Evolutionary conservation across 306 rosid species (phyloP).

Genomic region (Pyrus bretschneideri): DNA sequence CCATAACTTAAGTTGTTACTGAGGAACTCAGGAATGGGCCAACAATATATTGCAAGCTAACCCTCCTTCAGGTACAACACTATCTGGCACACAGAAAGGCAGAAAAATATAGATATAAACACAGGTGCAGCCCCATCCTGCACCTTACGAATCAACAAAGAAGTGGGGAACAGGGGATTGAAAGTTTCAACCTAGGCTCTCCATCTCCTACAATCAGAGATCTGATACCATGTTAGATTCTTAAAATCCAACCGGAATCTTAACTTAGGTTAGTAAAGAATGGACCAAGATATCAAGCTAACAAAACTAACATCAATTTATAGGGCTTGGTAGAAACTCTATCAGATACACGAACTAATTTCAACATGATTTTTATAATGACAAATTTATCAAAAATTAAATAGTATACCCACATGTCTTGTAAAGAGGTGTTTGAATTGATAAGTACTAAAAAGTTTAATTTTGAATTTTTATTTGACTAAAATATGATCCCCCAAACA

Average conservation of each 20-base stretch:
- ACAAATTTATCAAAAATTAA: neutral
- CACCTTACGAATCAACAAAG: neutral
- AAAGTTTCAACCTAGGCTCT: neutral
- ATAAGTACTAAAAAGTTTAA: neutral
- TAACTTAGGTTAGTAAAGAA: neutral
- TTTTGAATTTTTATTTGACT: neutral
- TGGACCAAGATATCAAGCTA: neutral
- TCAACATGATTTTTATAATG: neutral
- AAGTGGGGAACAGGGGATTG: neutral
- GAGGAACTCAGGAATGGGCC: neutral
- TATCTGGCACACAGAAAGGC: neutral
- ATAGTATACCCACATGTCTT: neutral
- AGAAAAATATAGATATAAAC: neutral
- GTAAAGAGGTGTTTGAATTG: neutral
- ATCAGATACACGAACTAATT: neutral
- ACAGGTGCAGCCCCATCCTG: neutral
- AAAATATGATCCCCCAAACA: neutral
- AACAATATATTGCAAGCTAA: neutral
- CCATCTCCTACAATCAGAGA: neutral
- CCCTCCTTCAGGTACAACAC: neutral
- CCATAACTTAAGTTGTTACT: neutral
- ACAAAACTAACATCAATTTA: neutral
- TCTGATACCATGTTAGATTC: neutral
- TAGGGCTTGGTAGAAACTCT: neutral
- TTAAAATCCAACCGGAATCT: neutral